These are phyloP conservation scores for Pelargonium nanum DNA, from an alignment of 345 rosid genomes.

Conservation along the genomic window DNA sequence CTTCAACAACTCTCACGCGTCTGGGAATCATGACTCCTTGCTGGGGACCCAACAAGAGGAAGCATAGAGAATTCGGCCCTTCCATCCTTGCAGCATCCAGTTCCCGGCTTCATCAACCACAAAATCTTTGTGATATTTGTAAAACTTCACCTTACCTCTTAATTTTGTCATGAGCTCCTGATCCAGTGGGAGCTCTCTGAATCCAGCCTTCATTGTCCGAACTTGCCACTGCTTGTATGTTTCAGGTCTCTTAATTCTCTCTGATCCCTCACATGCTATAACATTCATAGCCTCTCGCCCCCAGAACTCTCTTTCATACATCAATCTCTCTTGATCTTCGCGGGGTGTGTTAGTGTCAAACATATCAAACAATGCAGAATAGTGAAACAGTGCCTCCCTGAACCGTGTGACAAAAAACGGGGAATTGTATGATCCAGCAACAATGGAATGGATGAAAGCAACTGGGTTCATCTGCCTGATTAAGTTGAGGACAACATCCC, in stretches of 20 bases:
- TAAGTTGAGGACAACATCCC: slow-evolving; percentile 24
- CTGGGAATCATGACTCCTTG: too few species aligned
- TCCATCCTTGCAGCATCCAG: slow-evolving; percentile 47
- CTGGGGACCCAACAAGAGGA: slow-evolving; percentile 32
- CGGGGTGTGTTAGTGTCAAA: slow-evolving; percentile 20
- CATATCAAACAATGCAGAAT: slow-evolving; percentile 32
- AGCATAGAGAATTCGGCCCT: slow-evolving; percentile 32
- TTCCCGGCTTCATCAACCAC: slow-evolving; percentile 22
- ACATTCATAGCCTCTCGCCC: slow-evolving; percentile 31
- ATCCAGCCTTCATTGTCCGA: slow-evolving; percentile 33
- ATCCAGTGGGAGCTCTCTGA: slow-evolving; percentile 28
- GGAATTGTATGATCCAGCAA: slow-evolving; percentile 31
- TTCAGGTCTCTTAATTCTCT: slow-evolving; percentile 41
- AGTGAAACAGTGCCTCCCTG: slow-evolving; percentile 34
- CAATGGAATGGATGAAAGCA: slow-evolving; percentile 19
- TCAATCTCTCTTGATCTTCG: slow-evolving; percentile 20
- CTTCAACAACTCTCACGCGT: too few species aligned
- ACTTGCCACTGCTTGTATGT: slow-evolving; percentile 46
- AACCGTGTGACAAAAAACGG: slow-evolving; percentile 42
- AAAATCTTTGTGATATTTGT: slow-evolving; percentile 33
- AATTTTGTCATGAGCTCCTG: slow-evolving; percentile 19
- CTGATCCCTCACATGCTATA: slow-evolving; percentile 34
- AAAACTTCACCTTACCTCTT: slow-evolving; percentile 8
- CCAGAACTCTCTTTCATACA: slow-evolving; percentile 22
- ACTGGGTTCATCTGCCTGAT: slow-evolving; percentile 31